Evolutionary conservation across 495 filamentous ascomycete genomes (phyloP).

Genomic region (Penicillium angulare): DNA sequence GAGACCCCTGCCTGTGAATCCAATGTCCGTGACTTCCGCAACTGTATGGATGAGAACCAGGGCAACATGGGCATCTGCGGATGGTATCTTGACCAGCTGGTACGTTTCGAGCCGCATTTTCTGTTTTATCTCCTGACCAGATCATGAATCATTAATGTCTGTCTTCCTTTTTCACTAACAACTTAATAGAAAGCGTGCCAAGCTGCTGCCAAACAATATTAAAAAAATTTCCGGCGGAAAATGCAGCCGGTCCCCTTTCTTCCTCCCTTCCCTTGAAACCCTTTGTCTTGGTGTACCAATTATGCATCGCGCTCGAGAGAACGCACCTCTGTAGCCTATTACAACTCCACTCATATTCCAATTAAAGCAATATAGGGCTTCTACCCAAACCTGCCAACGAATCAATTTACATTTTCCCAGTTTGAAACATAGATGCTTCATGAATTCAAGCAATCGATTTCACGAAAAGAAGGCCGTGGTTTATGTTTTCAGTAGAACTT

Average conservation of each 20-base stretch:
- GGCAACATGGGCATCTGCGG: constrained; percentile 94
- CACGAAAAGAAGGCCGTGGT: not conserved
- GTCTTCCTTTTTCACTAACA: constrained; percentile 21
- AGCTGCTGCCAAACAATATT: constrained; percentile 83
- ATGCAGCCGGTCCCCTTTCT: constrained; percentile 3
- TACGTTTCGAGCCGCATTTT: constrained; percentile 30
- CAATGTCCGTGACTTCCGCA: constrained; percentile 82
- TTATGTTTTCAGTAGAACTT: too few species aligned
- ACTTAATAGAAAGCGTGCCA: constrained; percentile 81
- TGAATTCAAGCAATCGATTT: too few species aligned
- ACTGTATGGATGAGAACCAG: constrained; percentile 91
- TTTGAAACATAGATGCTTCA: too few species aligned
- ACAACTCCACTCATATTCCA: constrained; percentile 21
- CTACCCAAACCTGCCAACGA: too few species aligned
- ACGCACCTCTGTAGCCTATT: constrained; percentile 29
- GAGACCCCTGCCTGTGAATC: constrained; percentile 63
- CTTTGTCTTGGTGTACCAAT: constrained; percentile 7
- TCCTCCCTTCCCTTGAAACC: constrained; percentile 1
- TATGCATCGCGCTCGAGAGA: constrained; percentile 21
- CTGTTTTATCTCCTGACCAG: not conserved
- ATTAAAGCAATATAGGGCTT: not conserved
- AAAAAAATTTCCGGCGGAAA: constrained; percentile 21
- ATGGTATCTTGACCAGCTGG: constrained; percentile 97
- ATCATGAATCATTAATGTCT: not conserved
- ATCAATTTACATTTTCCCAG: too few species aligned